Evolutionary conservation across 495 filamentous ascomycete species (phyloP).

Genomic region (Aspergillus egyptiacus): DNA sequence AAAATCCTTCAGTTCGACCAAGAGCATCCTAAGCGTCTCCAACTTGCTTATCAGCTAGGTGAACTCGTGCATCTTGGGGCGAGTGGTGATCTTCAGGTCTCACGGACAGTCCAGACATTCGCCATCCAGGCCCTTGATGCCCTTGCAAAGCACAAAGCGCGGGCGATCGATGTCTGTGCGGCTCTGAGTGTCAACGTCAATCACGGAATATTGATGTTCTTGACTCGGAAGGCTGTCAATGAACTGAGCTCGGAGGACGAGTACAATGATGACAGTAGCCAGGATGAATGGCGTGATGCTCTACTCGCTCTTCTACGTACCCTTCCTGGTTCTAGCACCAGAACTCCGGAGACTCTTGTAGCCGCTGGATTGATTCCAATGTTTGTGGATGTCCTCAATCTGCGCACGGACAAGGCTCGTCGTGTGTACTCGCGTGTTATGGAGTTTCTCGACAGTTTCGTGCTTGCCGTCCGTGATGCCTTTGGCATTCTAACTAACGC

Average conservation of each 20-base stretch:
- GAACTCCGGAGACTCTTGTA: conserved; percentile 68
- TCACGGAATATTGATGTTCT: conserved; percentile 91
- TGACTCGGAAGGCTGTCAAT: conserved; percentile 81
- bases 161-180: conserved; percentile 71
- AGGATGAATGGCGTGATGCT: conserved; percentile 84
- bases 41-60: conserved; percentile 85
- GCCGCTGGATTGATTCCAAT: conserved; percentile 82
- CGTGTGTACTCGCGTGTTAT: conserved; percentile 75
- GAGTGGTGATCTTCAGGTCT: conserved; percentile 59
- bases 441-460: conserved; percentile 76
- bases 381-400: conserved; percentile 80
- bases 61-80: conserved; percentile 76
- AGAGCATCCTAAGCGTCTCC: conserved; percentile 84
- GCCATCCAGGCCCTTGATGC: conserved; percentile 77
- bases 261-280: conserved; percentile 49
- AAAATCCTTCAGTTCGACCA: conserved; percentile 81
- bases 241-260: conserved; percentile 62
- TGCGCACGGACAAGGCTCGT: conserved; percentile 76
- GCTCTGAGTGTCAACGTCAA: conserved; percentile 90
- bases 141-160: conserved; percentile 68
- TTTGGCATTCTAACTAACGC: conserved; percentile 72
- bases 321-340: conserved; percentile 60
- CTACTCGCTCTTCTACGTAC: conserved; percentile 75
- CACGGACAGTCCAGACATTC: conserved; percentile 73
- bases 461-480: conserved; percentile 74